Percentiles rank a stretch among this genome's conserved stretches.
Evolutionary conservation across 176 grass and related monocot species (phyloP).

Genomic region (bread wheat (Triticum aestivum)): IWGSC_CS_RefSeq_v2.1 NC_057801.1:681378052-681378551

Average conservation of each 20-base stretch:
- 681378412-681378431: constrained; percentile 9
- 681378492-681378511: neutral
- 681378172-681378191: constrained; percentile 29
- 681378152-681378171: neutral
- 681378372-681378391: neutral
- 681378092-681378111: constrained; percentile 27
- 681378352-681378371: neutral
- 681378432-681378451: neutral
- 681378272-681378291: neutral
- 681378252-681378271: constrained; percentile 6
- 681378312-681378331: constrained; percentile 5
- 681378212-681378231: neutral
- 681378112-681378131: constrained; percentile 7
- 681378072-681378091: constrained; percentile 29
- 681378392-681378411: constrained; percentile 5
- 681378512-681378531: neutral
- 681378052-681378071: constrained; percentile 28
- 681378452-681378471: neutral
- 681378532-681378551: neutral
- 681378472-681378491: neutral
- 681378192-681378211: neutral
- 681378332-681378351: neutral
- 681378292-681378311: constrained; percentile 14
- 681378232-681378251: neutral
- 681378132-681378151: neutral